A percentile compares a stretch with the other conserved stretches of the same genome.
phyloP scores from a whole-genome alignment of 169 alveolate species.

The Condylostoma magnum region DNA sequence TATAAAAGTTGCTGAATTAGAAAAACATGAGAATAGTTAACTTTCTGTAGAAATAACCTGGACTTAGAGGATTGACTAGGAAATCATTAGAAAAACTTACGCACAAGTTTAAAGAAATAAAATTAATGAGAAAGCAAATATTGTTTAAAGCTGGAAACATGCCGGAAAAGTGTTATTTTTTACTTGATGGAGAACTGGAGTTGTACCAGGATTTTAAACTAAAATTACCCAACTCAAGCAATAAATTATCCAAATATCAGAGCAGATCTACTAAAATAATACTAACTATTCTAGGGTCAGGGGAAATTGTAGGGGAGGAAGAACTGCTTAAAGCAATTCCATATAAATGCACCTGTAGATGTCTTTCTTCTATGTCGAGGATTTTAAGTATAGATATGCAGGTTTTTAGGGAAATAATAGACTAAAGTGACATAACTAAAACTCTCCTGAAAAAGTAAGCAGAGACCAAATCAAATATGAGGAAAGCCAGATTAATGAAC shows the following conservation, averaged over 20 bases:
- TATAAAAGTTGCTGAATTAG: background rate
- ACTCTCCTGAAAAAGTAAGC: too few relatives aligned
- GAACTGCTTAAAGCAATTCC: background rate
- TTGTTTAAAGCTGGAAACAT: background rate
- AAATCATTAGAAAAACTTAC: background rate
- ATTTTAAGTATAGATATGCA: too few relatives aligned
- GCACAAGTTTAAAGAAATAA: background rate
- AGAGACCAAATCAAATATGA: too few relatives aligned
- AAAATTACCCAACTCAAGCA: background rate
- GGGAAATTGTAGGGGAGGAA: background rate
- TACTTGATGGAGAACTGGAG: background rate
- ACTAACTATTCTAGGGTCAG: background rate
- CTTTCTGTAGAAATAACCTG: background rate
- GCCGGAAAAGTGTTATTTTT: background rate
- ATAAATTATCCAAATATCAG: background rate
- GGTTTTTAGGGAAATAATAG: too few relatives aligned
- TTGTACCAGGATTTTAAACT: background rate
- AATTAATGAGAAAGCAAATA: background rate
- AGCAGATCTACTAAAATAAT: background rate
- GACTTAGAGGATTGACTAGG: background rate
- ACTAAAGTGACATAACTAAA: too few relatives aligned
- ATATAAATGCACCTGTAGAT: background rate
- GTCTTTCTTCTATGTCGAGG: too few relatives aligned
- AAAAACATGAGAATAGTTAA: background rate
- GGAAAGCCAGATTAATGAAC: too few relatives aligned